phyloP scores from a whole-genome alignment of 495 filamentous ascomycete species.

The Pseudevernia furfuracea region DNA sequence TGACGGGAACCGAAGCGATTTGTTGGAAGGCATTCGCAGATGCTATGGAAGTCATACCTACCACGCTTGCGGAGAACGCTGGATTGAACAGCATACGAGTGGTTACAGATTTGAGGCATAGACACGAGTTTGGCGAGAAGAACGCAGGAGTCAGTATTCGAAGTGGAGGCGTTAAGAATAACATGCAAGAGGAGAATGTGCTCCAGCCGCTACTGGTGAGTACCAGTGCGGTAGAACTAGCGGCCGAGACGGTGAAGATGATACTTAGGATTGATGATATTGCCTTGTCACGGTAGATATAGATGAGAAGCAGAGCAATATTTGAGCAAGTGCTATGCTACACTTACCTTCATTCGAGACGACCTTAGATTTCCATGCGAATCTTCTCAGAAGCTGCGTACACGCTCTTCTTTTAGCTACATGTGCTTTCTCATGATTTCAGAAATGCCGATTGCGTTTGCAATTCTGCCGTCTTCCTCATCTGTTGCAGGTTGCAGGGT shows the following conservation, averaged over 20 bases:
- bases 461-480: not conserved
- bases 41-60: slow-evolving; percentile 94
- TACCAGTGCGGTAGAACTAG: slow-evolving; percentile 94
- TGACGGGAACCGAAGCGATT: slow-evolving; percentile 87
- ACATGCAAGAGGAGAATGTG: slow-evolving; percentile 95
- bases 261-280: slow-evolving; percentile 96
- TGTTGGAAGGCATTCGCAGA: slow-evolving; percentile 99
- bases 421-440: not conserved
- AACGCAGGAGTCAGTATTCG: slow-evolving; percentile 96
- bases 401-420: not conserved
- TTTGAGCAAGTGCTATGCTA: not conserved
- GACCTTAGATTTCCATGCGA: not conserved
- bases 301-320: not conserved
- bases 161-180: slow-evolving; percentile 88
- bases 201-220: slow-evolving; percentile 91
- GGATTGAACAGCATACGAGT: slow-evolving; percentile 97
- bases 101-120: slow-evolving; percentile 90
- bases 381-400: not conserved
- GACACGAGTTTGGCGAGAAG: slow-evolving; percentile 88
- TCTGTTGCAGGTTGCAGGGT: not conserved
- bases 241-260: slow-evolving; percentile 98
- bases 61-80: slow-evolving; percentile 93
- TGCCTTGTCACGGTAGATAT: slow-evolving; percentile 51
- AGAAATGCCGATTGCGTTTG: not conserved
- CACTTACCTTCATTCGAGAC: not conserved